phyloP scores from a whole-genome alignment of 306 rosid species.

The Dicorynia guianensis region DNA sequence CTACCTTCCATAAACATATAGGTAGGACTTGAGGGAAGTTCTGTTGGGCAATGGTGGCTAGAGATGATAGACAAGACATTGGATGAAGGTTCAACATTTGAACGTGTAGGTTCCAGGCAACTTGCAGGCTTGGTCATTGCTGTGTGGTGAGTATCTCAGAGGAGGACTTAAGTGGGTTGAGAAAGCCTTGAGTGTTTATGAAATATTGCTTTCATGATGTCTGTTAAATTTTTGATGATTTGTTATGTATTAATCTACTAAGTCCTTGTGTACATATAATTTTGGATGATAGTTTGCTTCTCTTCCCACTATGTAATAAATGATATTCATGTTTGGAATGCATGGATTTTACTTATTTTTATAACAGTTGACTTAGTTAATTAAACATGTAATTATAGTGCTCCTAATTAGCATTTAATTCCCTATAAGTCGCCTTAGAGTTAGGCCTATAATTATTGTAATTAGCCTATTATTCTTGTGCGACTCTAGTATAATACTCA shows the following conservation, averaged over 20 bases:
- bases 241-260: constrained; percentile 24
- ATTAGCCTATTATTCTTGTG: no score
- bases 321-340: constrained; percentile 38
- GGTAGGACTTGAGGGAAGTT: constrained; percentile 99
- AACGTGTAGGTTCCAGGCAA: constrained; percentile 96
- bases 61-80: constrained; percentile 92
- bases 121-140: constrained; percentile 98
- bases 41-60: constrained; percentile 98
- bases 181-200: constrained; percentile 36
- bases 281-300: constrained; percentile 35
- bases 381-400: no score
- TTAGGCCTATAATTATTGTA: no score
- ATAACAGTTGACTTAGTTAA: no score
- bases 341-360: constrained; percentile 25
- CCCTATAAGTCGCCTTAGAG: no score
- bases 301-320: constrained; percentile 31
- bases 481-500: no score
- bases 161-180: constrained; percentile 31
- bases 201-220: constrained; percentile 26
- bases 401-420: no score
- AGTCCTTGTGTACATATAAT: constrained; percentile 31
- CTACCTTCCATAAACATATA: constrained; percentile 48
- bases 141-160: constrained; percentile 72
- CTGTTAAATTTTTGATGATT: constrained; percentile 33
- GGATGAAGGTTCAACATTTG: constrained; percentile 90